Base-by-base conservation (phyloP, 1,139 yeast species). In the Suhomyces atakaporum region DNA sequence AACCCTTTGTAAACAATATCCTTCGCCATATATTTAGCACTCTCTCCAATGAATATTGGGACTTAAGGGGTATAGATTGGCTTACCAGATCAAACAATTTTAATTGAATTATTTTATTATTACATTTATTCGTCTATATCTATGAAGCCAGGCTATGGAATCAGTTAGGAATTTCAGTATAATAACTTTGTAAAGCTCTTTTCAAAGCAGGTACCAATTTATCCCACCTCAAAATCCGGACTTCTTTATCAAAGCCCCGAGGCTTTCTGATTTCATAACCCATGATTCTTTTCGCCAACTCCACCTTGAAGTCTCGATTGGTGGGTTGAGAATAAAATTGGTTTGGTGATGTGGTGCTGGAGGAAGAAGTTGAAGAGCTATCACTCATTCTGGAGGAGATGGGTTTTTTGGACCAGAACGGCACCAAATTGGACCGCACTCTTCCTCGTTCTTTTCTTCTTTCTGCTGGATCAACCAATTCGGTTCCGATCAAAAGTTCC, bases 181-280 rank as follows among this genome's bases (percentile, higher is more conserved):
- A 79, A 51, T 80, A 80, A 53, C 83, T 76, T 54, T 78, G 84
- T 40, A 80, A 58, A 5, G 85, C 85, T 51, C 85, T 69, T 52
- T 65, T 69, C 42, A 80, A 62, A 22, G 85, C 84, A 2, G 82
- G 79, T 10, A 69, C 69, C 41, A 80, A 63, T 45, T 73, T 77
- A 36, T 73, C 78, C 85, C 85, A 80, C 40, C 73, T 66, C 44
- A 80, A 59, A 28, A 80, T 79, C 35, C 85, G 60, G 20, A 80
- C 84, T 47, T 79, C 84, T 55, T 79, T 80, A 51, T 79, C 84
- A 53, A 80, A 79, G 1, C 84, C 84, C 48, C 85, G 64, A 23
- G 85, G 86, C 49, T 77, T 78, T 49, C 85, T 67, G 15, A 68
- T 63, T 43, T 75, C 79, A 53, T 80, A 80, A n/a, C 75, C 73